Evolutionary conservation across 2,329 filamentous ascomycete genomes (phyloP).

Genomic region (Calonectria pteridis): DNA sequence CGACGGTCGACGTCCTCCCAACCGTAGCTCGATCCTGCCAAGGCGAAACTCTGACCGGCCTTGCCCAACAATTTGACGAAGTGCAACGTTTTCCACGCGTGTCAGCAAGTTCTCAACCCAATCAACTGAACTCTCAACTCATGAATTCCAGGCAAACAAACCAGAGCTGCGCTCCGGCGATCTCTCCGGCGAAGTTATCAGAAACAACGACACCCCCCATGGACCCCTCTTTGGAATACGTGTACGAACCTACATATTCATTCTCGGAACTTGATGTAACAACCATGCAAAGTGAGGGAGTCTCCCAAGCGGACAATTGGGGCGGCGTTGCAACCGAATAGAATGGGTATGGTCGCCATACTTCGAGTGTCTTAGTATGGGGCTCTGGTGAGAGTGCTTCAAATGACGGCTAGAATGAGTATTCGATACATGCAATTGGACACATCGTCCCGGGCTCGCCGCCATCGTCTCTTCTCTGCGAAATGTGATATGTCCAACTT

Average conservation of each 20-base stretch:
- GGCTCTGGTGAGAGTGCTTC: not conserved
- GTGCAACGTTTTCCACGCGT: not conserved
- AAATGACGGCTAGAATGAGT: not conserved
- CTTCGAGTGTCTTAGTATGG: not conserved
- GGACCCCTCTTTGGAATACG: not conserved
- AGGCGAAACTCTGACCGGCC: not conserved
- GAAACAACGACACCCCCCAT: not conserved
- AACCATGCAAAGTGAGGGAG: not conserved
- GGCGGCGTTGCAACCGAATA: not conserved
- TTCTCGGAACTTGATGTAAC: not conserved
- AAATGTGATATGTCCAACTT: not conserved
- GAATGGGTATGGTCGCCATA: not conserved
- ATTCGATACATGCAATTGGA: not conserved
- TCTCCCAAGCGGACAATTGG: not conserved
- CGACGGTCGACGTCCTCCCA: not conserved
- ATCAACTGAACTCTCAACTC: not conserved
- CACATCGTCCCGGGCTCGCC: not conserved
- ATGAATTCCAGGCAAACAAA: not conserved
- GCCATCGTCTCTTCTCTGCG: not conserved
- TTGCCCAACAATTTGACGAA: not conserved
- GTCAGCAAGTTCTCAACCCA: not conserved
- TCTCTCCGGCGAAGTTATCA: not conserved
- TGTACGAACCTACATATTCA: not conserved
- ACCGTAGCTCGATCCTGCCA: not conserved
- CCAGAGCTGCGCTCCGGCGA: not conserved